phyloP scores from a whole-genome alignment of 2,329 filamentous ascomycete species.

The Fusarium decemcellulare region DNA sequence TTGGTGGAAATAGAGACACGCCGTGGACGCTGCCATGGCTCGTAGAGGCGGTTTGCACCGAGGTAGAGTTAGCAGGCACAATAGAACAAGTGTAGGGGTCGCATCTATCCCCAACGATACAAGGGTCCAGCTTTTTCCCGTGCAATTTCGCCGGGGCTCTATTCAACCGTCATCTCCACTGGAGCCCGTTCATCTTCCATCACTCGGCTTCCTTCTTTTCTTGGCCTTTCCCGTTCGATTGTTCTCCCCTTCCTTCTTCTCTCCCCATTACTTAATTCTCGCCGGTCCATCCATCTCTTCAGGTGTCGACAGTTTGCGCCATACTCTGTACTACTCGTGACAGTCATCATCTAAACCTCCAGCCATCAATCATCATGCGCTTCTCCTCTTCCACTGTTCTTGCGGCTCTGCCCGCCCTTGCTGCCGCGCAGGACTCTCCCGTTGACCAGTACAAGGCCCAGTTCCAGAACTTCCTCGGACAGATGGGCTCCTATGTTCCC shows the following conservation, averaged over 20 bases:
- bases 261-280: conserved; percentile 16
- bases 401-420: conserved; percentile 70
- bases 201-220: conserved; percentile 29
- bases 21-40: conserved; percentile 5
- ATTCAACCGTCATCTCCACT: conserved; percentile 44
- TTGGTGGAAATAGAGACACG: conserved; percentile 1
- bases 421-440: conserved; percentile 65
- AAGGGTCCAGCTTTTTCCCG: conserved; percentile 44
- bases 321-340: conserved; percentile 7
- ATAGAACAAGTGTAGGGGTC: neutral
- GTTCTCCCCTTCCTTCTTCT: conserved; percentile 17
- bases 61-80: neutral
- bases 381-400: conserved; percentile 66
- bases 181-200: conserved; percentile 34
- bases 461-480: conserved; percentile 75
- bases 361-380: conserved; percentile 66
- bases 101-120: conserved; percentile 43
- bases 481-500: conserved; percentile 68
- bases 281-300: conserved; percentile 13
- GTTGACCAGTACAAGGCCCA: conserved; percentile 73
- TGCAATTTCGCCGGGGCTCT: conserved; percentile 43
- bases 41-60: conserved; percentile 4
- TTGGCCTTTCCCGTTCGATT: conserved; percentile 14
- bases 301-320: conserved; percentile 14
- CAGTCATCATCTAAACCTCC: conserved; percentile 8